phyloP scores from a whole-genome alignment of 2,329 filamentous ascomycete species.

The Xylariaceae sp. region DNA sequence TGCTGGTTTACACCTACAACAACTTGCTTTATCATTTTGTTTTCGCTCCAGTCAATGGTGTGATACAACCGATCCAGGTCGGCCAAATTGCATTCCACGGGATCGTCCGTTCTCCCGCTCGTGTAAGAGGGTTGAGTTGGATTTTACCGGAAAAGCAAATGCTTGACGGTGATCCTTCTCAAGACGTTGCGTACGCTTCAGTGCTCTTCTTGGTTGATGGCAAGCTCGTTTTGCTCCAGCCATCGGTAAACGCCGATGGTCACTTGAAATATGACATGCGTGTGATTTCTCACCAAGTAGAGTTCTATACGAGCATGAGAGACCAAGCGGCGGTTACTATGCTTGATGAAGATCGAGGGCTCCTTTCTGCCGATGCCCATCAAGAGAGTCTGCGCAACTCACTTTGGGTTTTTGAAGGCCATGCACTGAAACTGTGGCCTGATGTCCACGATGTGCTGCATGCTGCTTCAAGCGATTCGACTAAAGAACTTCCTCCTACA shows the following conservation, averaged over 20 bases:
- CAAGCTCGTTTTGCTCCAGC: conserved; percentile 88
- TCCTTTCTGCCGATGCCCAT: conserved; percentile 31
- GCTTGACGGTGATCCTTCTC: conserved; percentile 85
- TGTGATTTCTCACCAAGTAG: conserved; percentile 90
- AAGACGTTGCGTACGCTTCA: conserved; percentile 89
- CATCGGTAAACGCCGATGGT: conserved; percentile 74
- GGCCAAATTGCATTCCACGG: conserved; percentile 97
- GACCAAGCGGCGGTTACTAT: conserved; percentile 61
- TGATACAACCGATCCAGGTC: conserved; percentile 81
- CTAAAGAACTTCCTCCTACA: conserved; percentile 67
- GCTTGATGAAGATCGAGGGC: conserved; percentile 17
- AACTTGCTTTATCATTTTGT: conserved; percentile 95
- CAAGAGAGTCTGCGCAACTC: conserved; percentile 69
- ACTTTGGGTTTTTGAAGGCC: conserved; percentile 90
- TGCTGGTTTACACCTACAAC: conserved; percentile 95
- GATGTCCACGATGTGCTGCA: conserved; percentile 81
- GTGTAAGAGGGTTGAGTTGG: conserved; percentile 93
- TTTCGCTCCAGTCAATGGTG: conserved; percentile 66
- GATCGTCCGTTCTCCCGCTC: conserved; percentile 87
- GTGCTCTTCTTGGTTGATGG: conserved; percentile 96
- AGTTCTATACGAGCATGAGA: conserved; percentile 89
- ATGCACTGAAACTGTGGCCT: conserved; percentile 81
- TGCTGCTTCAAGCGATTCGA: conserved; percentile 61
- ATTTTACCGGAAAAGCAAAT: conserved; percentile 88
- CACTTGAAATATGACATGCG: conserved; percentile 98